A percentile compares a stretch with the other conserved stretches of the same genome.
Evolutionary conservation across 768 basidiomycete species (phyloP).

Genomic region (Crassisporium funariophilum): DNA sequence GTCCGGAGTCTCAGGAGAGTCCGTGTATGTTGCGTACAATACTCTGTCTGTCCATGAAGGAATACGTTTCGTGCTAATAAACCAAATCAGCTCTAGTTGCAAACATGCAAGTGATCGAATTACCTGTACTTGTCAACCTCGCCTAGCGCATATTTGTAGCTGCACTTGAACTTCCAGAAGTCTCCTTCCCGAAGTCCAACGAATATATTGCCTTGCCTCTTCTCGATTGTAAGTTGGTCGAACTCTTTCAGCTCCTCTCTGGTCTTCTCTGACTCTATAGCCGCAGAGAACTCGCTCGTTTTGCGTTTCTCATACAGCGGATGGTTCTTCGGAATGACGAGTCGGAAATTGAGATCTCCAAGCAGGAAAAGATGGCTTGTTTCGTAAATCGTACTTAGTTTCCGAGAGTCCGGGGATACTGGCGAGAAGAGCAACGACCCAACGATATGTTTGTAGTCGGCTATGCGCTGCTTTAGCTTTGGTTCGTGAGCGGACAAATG

Average conservation of each 20-base stretch:
- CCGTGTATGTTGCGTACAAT: constrained; percentile 77
- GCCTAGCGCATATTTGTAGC: constrained; percentile 85
- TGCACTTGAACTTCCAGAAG: constrained; percentile 88
- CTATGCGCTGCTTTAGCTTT: constrained; percentile 64
- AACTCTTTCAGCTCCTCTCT: constrained; percentile 67
- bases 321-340: constrained; percentile 63
- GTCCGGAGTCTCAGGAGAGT: constrained; percentile 54
- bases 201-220: constrained; percentile 64
- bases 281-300: constrained; percentile 38
- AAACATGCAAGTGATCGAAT: neutral
- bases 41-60: constrained; percentile 96
- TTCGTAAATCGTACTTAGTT: constrained; percentile 68
- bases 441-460: constrained; percentile 83
- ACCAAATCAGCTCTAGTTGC: neutral
- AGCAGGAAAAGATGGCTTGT: constrained; percentile 92
- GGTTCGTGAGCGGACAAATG: constrained; percentile 86
- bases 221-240: constrained; percentile 72
- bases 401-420: constrained; percentile 34
- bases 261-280: constrained; percentile 48
- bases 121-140: constrained; percentile 83
- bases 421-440: constrained; percentile 77
- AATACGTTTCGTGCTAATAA: constrained; percentile 59
- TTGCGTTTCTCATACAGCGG: constrained; percentile 39
- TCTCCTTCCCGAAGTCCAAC: constrained; percentile 82
- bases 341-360: constrained; percentile 92